These are phyloP conservation scores for Blastobotrys americana DNA, from an alignment of 805 yeast species.

Conservation along the genomic window DNA sequence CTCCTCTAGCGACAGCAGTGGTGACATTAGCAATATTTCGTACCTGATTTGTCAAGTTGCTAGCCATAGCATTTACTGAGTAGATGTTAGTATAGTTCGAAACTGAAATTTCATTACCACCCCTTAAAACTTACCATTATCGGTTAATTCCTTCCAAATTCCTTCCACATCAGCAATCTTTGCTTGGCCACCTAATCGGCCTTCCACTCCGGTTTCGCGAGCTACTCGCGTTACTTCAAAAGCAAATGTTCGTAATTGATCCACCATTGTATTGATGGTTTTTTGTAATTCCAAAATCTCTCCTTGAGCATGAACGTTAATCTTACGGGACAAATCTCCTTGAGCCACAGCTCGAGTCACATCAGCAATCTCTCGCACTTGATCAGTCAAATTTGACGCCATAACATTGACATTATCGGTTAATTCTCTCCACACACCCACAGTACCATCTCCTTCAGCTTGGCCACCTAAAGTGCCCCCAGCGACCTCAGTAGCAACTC, in stretches of 20 bases:
- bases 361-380: constrained; percentile 83
- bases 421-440: constrained; percentile 81
- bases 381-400: constrained; percentile 83
- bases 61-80: constrained; percentile 75
- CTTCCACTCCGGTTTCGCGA: constrained; percentile 84
- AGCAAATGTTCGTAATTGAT: constrained; percentile 73
- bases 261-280: constrained; percentile 85
- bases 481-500: constrained; percentile 84
- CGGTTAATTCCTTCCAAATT: constrained; percentile 81
- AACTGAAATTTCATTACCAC: background rate
- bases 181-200: constrained; percentile 84
- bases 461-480: constrained; percentile 88
- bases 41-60: constrained; percentile 79
- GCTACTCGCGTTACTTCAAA: constrained; percentile 84
- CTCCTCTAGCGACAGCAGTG: constrained; percentile 82
- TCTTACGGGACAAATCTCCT: constrained; percentile 76
- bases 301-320: constrained; percentile 87
- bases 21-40: constrained; percentile 83
- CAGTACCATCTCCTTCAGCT: constrained; percentile 76
- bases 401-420: constrained; percentile 84
- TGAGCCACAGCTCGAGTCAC: constrained; percentile 84
- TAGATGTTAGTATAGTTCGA: background rate
- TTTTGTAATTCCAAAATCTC: constrained; percentile 79
- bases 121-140: constrained; percentile 39
- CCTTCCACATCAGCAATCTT: constrained; percentile 73